A percentile compares a stretch with the other conserved stretches of the same genome.
These are phyloP conservation scores for Rhizopus delemar DNA, from an alignment of 371 early-diverging fungal species.

Conservation along the genomic window DNA sequence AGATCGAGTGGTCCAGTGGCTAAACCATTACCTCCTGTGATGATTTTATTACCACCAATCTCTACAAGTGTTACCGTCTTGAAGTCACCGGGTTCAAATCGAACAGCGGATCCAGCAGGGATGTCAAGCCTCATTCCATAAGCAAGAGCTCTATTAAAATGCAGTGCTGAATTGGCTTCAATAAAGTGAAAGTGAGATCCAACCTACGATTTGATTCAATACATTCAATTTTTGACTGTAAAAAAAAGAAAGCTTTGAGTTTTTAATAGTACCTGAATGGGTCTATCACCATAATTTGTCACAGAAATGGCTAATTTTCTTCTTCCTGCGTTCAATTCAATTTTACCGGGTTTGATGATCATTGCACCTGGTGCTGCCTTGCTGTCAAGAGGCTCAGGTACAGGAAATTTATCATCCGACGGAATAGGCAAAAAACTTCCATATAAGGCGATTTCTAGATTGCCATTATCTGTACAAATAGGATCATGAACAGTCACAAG, in stretches of 20 bases:
- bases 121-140: constrained; percentile 90
- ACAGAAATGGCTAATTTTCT: constrained; percentile 68
- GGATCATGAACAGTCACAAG: constrained; percentile 91
- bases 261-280: constrained; percentile 61
- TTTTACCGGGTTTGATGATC: constrained; percentile 58
- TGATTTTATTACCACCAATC: constrained; percentile 79
- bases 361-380: constrained; percentile 67
- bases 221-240: too few relatives aligned
- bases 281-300: constrained; percentile 89
- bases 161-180: constrained; percentile 78
- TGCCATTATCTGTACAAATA: constrained; percentile 77
- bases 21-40: constrained; percentile 83
- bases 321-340: constrained; percentile 74
- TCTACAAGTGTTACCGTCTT: constrained; percentile 79
- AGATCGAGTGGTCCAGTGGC: constrained; percentile 74
- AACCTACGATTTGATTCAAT: constrained; percentile 32
- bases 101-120: constrained; percentile 77
- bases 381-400: constrained; percentile 37
- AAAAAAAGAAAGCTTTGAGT: background rate
- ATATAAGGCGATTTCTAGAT: constrained; percentile 80
- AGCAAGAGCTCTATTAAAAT: constrained; percentile 79
- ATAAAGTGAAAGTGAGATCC: constrained; percentile 95
- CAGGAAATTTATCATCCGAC: constrained; percentile 54
- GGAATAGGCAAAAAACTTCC: constrained; percentile 86
- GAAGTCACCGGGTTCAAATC: constrained; percentile 84